Conservation (phyloP, 352 stramenopile species). For the Pythium diclinum region DNA sequence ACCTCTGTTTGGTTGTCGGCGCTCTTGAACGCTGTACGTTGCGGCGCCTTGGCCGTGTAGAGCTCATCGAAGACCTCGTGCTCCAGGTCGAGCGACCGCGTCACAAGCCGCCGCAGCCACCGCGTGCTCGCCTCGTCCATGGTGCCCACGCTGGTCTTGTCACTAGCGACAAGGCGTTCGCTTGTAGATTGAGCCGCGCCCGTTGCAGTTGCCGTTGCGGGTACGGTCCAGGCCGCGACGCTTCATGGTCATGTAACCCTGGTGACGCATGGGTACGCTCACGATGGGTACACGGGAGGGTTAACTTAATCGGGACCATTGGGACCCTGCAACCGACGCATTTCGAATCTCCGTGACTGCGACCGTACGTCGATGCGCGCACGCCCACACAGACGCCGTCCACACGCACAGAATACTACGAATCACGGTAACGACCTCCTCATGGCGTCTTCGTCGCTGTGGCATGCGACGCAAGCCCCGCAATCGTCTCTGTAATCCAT, state of each 20-base stretch:
- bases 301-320: background rate
- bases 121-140: conserved; percentile 54
- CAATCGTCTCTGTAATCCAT: background rate
- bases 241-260: conserved; percentile 3
- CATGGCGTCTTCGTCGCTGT: background rate
- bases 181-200: background rate
- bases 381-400: background rate
- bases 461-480: background rate
- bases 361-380: background rate
- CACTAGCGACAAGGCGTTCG: background rate
- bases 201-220: conserved; percentile 1
- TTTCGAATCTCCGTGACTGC: background rate
- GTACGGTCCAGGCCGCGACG: background rate
- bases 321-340: background rate
- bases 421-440: background rate
- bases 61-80: conserved; percentile 52
- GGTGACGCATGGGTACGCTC: background rate
- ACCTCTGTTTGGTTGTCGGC: conserved; percentile 42
- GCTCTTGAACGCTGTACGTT: conserved; percentile 27
- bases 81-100: conserved; percentile 56
- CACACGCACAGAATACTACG: background rate
- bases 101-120: conserved; percentile 70
- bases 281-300: background rate
- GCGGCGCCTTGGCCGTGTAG: conserved; percentile 32
- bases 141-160: background rate